Evolutionary conservation across 2,329 filamentous ascomycete species (phyloP).

Genomic region (Arthroderma sp.): DNA sequence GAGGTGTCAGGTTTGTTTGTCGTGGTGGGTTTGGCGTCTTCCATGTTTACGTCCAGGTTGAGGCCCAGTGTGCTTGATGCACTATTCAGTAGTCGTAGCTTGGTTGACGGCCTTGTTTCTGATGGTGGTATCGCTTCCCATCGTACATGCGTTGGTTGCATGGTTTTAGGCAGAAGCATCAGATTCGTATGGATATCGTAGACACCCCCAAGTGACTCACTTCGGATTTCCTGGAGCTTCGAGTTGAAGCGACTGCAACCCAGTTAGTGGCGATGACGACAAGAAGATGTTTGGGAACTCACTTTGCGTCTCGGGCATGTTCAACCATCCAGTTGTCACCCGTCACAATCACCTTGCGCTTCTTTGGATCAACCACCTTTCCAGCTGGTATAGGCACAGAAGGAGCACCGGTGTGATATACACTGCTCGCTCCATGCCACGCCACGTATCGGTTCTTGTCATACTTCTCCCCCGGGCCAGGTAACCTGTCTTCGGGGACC

Average conservation of each 20-base stretch:
- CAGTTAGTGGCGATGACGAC: conserved; percentile 6
- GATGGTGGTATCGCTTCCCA: conserved; percentile 57
- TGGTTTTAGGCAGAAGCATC: conserved; percentile 74
- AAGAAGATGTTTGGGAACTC: conserved; percentile 20
- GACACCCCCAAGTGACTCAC: conserved; percentile 57
- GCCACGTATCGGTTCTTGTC: conserved; percentile 98
- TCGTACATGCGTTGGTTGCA: conserved; percentile 77
- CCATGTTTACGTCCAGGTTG: conserved; percentile 2
- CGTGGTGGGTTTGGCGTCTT: conserved; percentile 9
- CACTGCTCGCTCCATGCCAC: conserved; percentile 92
- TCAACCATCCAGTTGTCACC: conserved; percentile 95
- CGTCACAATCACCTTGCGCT: conserved; percentile 74
- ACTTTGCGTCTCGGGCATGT: conserved; percentile 85
- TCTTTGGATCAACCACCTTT: conserved; percentile 64
- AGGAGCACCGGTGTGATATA: conserved; percentile 76
- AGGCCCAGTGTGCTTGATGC: conserved; percentile 6
- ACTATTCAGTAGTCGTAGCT: conserved; percentile 17
- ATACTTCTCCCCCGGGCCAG: conserved; percentile 69
- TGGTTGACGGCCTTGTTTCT: conserved; percentile 17
- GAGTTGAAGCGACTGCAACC: conserved; percentile 66
- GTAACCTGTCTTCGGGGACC: conserved; percentile 71
- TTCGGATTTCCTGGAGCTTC: conserved; percentile 54
- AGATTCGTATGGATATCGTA: conserved; percentile 92
- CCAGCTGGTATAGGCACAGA: conserved; percentile 62
- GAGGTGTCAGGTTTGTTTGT: conserved; percentile 1